phyloP scores from a whole-genome alignment of 1,139 yeast genomes.

The Hyphopichia burtonii region DNA sequence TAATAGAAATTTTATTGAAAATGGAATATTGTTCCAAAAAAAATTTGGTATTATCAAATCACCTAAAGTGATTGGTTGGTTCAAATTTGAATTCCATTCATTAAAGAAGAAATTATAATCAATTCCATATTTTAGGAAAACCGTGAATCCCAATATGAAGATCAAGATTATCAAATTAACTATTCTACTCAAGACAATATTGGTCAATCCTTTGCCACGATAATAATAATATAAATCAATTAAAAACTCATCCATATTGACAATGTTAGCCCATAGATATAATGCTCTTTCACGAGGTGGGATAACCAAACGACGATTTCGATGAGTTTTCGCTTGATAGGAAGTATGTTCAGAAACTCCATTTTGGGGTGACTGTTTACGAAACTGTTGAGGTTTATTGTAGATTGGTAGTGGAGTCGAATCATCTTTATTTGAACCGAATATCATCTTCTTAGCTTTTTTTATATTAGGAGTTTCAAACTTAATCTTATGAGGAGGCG shows the following conservation, averaged over 20 bases:
- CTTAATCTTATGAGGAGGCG: conserved; percentile 8
- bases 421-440: neutral
- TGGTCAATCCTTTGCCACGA: conserved; percentile 78
- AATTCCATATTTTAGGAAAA: conserved; percentile 81
- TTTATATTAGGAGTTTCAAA: conserved; percentile 11
- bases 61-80: conserved; percentile 25
- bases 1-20: conserved; percentile 54
- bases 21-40: conserved; percentile 48
- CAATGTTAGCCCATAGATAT: conserved; percentile 96
- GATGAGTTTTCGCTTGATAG: conserved; percentile 11
- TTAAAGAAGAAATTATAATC: conserved; percentile 50
- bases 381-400: conserved; percentile 8
- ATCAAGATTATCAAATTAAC: conserved; percentile 71
- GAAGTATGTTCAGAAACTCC: conserved; percentile 11
- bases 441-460: conserved; percentile 2
- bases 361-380: conserved; percentile 7
- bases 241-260: conserved; percentile 82
- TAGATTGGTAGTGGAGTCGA: conserved; percentile 1
- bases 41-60: conserved; percentile 63
- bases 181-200: conserved; percentile 64
- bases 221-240: conserved; percentile 83
- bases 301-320: conserved; percentile 22
- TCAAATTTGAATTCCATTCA: conserved; percentile 15
- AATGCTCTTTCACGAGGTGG: conserved; percentile 77
- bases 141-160: conserved; percentile 75